phyloP scores from a whole-genome alignment of 805 yeast species.

The Monosporozyma aerobia region DNA sequence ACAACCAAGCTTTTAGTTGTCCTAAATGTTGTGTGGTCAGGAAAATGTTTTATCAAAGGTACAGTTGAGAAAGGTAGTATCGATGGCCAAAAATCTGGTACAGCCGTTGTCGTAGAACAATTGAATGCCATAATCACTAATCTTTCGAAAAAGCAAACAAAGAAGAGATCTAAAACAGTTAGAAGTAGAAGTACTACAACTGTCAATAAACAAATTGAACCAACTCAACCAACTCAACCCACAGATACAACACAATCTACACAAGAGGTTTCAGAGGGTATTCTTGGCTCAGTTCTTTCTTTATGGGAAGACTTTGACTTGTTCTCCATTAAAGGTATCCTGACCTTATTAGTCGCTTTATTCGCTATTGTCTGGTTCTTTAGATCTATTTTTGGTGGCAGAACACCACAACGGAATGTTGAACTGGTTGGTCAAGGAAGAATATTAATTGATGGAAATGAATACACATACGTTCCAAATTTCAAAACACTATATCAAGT shows the following conservation, averaged over 20 bases:
- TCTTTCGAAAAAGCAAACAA: slow-evolving; percentile 1
- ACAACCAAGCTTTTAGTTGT: slow-evolving; percentile 46
- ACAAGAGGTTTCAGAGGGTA: neutral
- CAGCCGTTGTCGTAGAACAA: slow-evolving; percentile 37
- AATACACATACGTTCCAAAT: slow-evolving; percentile 35
- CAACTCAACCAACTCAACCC: neutral
- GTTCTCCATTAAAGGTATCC: slow-evolving; percentile 13
- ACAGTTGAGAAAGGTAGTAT: slow-evolving; percentile 68
- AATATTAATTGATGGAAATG: slow-evolving; percentile 30
- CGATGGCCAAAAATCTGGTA: slow-evolving; percentile 62
- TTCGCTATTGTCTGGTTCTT: slow-evolving; percentile 8
- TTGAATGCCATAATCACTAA: slow-evolving; percentile 24
- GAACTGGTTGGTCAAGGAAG: slow-evolving; percentile 21
- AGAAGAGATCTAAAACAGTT: slow-evolving; percentile 6
- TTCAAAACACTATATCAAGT: slow-evolving; percentile 30
- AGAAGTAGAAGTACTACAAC: neutral
- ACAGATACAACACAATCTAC: neutral
- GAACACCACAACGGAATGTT: slow-evolving; percentile 4
- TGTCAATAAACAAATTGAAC: neutral
- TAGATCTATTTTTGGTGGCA: slow-evolving; percentile 4
- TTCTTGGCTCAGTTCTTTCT: slow-evolving; percentile 2
- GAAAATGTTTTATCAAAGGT: slow-evolving; percentile 67
- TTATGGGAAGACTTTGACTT: slow-evolving; percentile 12
- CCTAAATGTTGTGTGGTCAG: slow-evolving; percentile 60
- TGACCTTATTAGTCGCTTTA: slow-evolving; percentile 1